Percentiles rank a stretch among this genome's conserved stretches.
phyloP scores from a whole-genome alignment of 1,284 basidiomycete genomes.

The Marasmius sp. region DNA sequence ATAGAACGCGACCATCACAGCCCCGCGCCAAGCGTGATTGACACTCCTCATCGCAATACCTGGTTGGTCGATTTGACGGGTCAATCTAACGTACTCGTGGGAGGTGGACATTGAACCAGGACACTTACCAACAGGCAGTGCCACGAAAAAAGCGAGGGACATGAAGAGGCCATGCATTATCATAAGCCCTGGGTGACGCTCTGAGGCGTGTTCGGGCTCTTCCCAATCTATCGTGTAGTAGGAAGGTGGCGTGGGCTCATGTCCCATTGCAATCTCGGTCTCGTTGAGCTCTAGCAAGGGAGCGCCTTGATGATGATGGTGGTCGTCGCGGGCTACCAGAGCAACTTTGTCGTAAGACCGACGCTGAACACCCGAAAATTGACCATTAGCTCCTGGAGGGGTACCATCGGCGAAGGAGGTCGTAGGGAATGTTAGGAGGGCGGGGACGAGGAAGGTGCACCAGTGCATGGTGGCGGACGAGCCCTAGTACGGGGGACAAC shows the following conservation, averaged over 20 bases:
- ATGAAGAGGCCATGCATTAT: slow-evolving; percentile 66
- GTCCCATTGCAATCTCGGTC: slow-evolving; percentile 61
- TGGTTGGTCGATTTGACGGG: slow-evolving; percentile 26
- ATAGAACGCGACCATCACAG: slow-evolving; percentile 62
- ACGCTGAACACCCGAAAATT: neutral
- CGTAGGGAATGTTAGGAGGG: slow-evolving; percentile 30
- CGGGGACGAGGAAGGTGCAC: slow-evolving; percentile 26
- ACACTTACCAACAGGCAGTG: slow-evolving; percentile 68
- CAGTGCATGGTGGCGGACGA: slow-evolving; percentile 27
- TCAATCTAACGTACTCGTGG: neutral
- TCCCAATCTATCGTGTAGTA: slow-evolving; percentile 79
- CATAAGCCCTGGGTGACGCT: slow-evolving; percentile 65
- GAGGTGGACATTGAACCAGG: slow-evolving; percentile 2
- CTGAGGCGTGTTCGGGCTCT: slow-evolving; percentile 40
- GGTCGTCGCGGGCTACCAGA: slow-evolving; percentile 26
- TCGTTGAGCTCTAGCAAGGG: slow-evolving; percentile 72
- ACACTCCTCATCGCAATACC: slow-evolving; percentile 75
- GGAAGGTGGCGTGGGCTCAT: slow-evolving; percentile 70
- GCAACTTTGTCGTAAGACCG: neutral
- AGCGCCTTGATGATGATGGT: slow-evolving; percentile 46
- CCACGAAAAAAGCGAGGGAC: slow-evolving; percentile 73
- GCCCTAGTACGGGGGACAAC: slow-evolving; percentile 8
- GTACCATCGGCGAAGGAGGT: slow-evolving; percentile 17
- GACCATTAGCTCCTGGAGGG: neutral
- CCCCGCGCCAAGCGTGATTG: slow-evolving; percentile 59